Conservation (phyloP, 2,329 filamentous ascomycete genomes). For the Aspergillus proliferans region DNA sequence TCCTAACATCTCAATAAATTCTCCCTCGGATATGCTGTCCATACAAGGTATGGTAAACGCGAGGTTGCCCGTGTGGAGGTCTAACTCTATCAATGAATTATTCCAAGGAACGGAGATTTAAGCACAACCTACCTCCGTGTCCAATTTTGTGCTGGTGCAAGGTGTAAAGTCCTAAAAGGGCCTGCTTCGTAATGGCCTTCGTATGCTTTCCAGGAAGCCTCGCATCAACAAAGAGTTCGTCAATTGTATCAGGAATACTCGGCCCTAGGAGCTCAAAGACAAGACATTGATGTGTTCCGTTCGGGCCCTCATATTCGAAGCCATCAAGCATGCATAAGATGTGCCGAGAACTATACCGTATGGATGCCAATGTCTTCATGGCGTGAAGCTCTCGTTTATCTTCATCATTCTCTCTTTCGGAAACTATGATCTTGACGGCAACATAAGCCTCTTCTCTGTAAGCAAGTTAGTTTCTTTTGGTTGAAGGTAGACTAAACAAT, state of each 20-base stretch:
- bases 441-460: slow-evolving; percentile 15
- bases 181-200: slow-evolving; percentile 37
- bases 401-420: slow-evolving; percentile 7
- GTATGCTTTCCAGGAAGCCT: slow-evolving; percentile 38
- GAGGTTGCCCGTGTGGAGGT: slow-evolving; percentile 24
- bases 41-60: slow-evolving; percentile 16
- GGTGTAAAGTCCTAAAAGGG: slow-evolving; percentile 30
- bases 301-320: slow-evolving; percentile 38
- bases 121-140: slow-evolving; percentile 29
- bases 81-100: slow-evolving; percentile 5
- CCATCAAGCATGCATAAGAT: slow-evolving; percentile 31
- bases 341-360: slow-evolving; percentile 16
- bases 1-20: slow-evolving; percentile 17
- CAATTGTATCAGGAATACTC: slow-evolving; percentile 26
- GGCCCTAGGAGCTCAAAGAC: slow-evolving; percentile 39
- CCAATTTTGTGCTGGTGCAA: slow-evolving; percentile 36
- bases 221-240: slow-evolving; percentile 11
- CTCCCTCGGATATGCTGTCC: slow-evolving; percentile 10
- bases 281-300: slow-evolving; percentile 42
- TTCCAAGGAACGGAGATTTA: background rate
- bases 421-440: slow-evolving; percentile 18
- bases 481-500: slow-evolving; percentile 3
- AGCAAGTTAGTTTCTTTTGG: slow-evolving; percentile 3
- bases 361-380: slow-evolving; percentile 10
- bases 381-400: slow-evolving; percentile 7